These are phyloP conservation scores for Colletotrichum brevisporum DNA, from an alignment of 2,329 filamentous ascomycete genomes.

Conservation along the genomic window DNA sequence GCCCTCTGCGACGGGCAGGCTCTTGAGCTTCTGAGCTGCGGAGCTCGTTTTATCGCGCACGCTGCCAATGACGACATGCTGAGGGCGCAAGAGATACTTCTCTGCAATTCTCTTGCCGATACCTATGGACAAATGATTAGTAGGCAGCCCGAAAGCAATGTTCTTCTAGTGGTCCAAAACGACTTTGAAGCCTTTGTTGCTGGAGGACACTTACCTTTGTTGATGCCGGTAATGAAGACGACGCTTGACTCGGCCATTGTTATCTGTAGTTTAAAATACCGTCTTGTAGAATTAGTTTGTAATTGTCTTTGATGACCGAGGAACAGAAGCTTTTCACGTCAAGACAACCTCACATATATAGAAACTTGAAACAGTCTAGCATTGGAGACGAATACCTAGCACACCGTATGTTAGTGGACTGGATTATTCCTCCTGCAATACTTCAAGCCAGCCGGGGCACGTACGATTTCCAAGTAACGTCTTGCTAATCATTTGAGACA, in stretches of 20 bases:
- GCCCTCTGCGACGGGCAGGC: slow-evolving; percentile 45
- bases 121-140: slow-evolving; percentile 1
- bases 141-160: neutral
- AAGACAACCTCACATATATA: too few species aligned
- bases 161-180: neutral
- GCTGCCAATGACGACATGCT: slow-evolving; percentile 56
- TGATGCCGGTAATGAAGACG: slow-evolving; percentile 50
- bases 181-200: neutral
- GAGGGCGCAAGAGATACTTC: slow-evolving; percentile 52
- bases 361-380: too few species aligned
- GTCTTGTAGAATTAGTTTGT: too few species aligned
- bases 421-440: too few species aligned
- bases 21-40: slow-evolving; percentile 48
- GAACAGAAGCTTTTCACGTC: too few species aligned
- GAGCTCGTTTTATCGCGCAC: slow-evolving; percentile 41
- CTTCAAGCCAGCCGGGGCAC: too few species aligned
- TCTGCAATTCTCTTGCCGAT: slow-evolving; percentile 27
- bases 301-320: too few species aligned
- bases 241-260: slow-evolving; percentile 21
- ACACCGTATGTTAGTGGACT: too few species aligned
- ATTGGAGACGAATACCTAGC: too few species aligned
- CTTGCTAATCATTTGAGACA: too few species aligned
- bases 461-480: too few species aligned
- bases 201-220: slow-evolving; percentile 44
- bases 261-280: too few species aligned